Evolutionary conservation across 441 rosid species (phyloP).

Genomic region (Pelargonium australe): DNA sequence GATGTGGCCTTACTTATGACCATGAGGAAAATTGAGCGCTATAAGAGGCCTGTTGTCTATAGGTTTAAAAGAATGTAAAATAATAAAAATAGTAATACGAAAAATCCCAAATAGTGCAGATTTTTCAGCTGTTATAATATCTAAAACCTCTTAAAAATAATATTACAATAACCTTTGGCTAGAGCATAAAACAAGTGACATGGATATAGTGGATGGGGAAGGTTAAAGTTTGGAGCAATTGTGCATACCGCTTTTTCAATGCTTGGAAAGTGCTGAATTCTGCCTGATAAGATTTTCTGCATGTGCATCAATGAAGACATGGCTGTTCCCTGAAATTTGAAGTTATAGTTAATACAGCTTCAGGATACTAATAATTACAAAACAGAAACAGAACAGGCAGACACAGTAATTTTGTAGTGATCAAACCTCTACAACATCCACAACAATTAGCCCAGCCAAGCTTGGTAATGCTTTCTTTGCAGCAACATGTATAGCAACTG

Average conservation of each 20-base stretch:
- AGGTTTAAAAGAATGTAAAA: no score
- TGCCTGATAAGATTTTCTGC: slow-evolving; percentile 79
- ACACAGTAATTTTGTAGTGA: slow-evolving; percentile 13
- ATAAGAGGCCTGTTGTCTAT: no score
- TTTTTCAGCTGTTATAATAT: no score
- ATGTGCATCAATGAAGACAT: slow-evolving; percentile 86
- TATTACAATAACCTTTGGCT: neutral
- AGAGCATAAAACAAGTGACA: neutral
- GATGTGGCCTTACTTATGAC: no score
- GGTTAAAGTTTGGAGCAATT: slow-evolving; percentile 6
- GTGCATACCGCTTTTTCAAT: slow-evolving; percentile 71
- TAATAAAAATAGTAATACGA: no score
- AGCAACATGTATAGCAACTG: slow-evolving; percentile 94
- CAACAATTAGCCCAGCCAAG: slow-evolving; percentile 84
- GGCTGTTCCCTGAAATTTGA: slow-evolving; percentile 75
- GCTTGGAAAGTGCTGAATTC: slow-evolving; percentile 86
- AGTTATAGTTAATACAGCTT: slow-evolving; percentile 16
- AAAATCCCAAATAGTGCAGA: no score
- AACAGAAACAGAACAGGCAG: slow-evolving; percentile 18
- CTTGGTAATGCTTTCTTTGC: slow-evolving; percentile 58
- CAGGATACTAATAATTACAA: slow-evolving; percentile 15
- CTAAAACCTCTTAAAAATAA: no score
- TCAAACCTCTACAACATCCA: slow-evolving; percentile 96
- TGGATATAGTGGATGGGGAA: slow-evolving; percentile 10
- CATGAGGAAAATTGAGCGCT: no score